These are phyloP conservation scores for Penicillium maclennaniae DNA, from an alignment of 495 filamentous ascomycete genomes.

Conservation along the genomic window DNA sequence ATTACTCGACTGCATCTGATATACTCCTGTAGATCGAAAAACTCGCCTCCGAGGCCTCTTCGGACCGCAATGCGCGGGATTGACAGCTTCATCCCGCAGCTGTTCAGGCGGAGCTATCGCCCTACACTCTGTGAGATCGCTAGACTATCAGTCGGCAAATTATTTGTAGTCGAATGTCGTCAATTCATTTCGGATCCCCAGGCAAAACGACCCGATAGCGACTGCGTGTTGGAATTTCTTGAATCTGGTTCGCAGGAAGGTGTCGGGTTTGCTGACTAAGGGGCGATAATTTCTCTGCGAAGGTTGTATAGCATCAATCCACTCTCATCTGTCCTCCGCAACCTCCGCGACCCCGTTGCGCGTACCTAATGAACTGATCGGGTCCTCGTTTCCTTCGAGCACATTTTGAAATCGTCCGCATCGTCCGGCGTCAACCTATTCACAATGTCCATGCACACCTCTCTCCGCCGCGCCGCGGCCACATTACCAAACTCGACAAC, in stretches of 20 bases:
- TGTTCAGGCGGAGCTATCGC: conserved; percentile 4
- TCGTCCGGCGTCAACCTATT: not conserved
- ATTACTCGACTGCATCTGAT: not conserved
- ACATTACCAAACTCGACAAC: conserved; percentile 30
- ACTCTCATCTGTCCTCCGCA: conserved; percentile 10
- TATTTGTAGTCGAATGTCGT: not conserved
- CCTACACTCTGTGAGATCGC: conserved; percentile 10
- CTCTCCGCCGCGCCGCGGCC: conserved; percentile 44
- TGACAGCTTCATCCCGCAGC: conserved; percentile 32
- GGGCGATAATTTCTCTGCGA: conserved; percentile 29
- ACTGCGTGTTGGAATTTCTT: not conserved
- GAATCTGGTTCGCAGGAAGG: conserved; percentile 16
- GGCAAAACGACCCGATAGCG: conserved; percentile 11
- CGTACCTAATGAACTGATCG: not conserved
- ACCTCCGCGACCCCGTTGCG: conserved; percentile 9
- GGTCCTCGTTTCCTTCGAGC: not conserved
- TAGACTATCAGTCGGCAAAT: not conserved
- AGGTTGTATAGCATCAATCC: conserved; percentile 21
- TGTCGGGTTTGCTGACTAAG: conserved; percentile 24
- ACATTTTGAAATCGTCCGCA: not conserved
- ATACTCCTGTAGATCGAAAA: not conserved
- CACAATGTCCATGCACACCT: conserved; percentile 37
- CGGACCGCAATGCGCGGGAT: conserved; percentile 26
- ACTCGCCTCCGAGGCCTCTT: conserved; percentile 24
- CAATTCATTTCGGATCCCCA: conserved; percentile 9